A percentile compares a stretch with the other conserved stretches of the same genome.
phyloP scores from a whole-genome alignment of 2,329 filamentous ascomycete species.

The Pleoardoris graminearum region DNA sequence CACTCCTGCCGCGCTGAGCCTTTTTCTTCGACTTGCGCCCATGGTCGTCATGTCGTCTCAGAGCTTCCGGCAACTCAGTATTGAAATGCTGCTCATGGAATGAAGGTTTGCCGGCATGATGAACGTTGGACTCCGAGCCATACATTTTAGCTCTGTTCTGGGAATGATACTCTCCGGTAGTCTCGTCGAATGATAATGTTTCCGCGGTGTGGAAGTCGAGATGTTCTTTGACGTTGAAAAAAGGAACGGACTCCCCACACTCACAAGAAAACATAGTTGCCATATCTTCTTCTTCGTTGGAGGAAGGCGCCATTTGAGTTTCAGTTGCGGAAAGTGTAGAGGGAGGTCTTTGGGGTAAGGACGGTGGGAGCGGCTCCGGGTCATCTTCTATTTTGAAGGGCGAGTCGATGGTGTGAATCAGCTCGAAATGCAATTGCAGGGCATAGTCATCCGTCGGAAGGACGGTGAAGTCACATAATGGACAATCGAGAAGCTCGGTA shows the following conservation, averaged over 20 bases:
- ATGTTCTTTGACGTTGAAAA: conserved; percentile 52
- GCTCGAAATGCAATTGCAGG: conserved; percentile 47
- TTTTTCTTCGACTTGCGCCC: conserved; percentile 30
- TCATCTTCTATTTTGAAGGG: conserved; percentile 42
- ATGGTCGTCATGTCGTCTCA: conserved; percentile 20
- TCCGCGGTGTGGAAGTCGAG: conserved; percentile 50
- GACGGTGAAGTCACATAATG: conserved; percentile 40
- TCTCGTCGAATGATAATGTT: conserved; percentile 44
- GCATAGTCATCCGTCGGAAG: conserved; percentile 35
- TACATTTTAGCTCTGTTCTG: conserved; percentile 39
- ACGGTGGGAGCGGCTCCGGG: conserved; percentile 31
- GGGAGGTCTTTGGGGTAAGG: conserved; percentile 24
- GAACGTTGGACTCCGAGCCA: conserved; percentile 15
- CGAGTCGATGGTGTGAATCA: conserved; percentile 44
- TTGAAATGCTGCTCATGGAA: conserved; percentile 28
- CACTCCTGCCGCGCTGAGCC: conserved; percentile 26
- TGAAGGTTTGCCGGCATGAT: conserved; percentile 23
- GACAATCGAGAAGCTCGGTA: conserved; percentile 36
- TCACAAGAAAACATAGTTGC: conserved; percentile 45
- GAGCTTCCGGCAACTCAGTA: conserved; percentile 23
- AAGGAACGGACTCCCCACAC: conserved; percentile 49
- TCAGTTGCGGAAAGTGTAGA: conserved; percentile 17
- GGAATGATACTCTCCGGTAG: conserved; percentile 39
- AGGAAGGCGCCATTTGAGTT: conserved; percentile 30
- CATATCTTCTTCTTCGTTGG: conserved; percentile 31